These are phyloP conservation scores for Cicer yamashitae DNA, from an alignment of 306 rosid genomes.

Conservation along the genomic window DNA sequence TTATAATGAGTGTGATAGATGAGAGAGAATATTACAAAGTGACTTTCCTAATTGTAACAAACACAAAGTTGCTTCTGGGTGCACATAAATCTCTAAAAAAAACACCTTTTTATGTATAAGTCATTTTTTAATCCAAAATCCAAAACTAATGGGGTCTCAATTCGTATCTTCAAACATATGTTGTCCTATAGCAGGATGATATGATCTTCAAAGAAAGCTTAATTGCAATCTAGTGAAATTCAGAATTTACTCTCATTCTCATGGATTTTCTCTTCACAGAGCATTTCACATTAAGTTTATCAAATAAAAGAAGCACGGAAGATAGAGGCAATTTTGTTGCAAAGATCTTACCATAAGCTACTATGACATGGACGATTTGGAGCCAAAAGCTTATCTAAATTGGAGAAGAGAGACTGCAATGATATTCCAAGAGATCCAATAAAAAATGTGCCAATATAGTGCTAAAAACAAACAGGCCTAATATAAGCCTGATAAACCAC, in stretches of 20 bases:
- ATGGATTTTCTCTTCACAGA: constrained; percentile 4
- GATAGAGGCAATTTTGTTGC: constrained; percentile 9
- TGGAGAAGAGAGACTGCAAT: constrained; percentile 78
- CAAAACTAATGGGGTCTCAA: neutral
- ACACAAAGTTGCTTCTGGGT: neutral
- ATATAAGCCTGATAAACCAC: constrained; percentile 17
- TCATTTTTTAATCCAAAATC: neutral
- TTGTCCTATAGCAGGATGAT: neutral
- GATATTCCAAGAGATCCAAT: constrained; percentile 44
- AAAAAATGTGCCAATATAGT: neutral
- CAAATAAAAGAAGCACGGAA: constrained; percentile 12
- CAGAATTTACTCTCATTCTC: neutral
- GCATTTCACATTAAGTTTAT: constrained; percentile 6
- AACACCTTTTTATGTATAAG: neutral
- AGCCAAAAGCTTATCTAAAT: constrained; percentile 78
- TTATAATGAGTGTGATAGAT: neutral
- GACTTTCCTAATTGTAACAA: neutral
- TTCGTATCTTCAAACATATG: constrained; percentile 28
- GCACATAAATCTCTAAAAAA: neutral
- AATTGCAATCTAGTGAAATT: constrained; percentile 13
- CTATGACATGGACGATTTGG: constrained; percentile 81
- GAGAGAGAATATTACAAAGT: neutral
- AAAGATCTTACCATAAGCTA: constrained; percentile 77
- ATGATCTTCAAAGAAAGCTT: constrained; percentile 30
- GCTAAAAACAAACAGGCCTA: constrained; percentile 15